phyloP scores from a whole-genome alignment of 2,329 filamentous ascomycete species.

The Drechslerella dactyloides region DNA sequence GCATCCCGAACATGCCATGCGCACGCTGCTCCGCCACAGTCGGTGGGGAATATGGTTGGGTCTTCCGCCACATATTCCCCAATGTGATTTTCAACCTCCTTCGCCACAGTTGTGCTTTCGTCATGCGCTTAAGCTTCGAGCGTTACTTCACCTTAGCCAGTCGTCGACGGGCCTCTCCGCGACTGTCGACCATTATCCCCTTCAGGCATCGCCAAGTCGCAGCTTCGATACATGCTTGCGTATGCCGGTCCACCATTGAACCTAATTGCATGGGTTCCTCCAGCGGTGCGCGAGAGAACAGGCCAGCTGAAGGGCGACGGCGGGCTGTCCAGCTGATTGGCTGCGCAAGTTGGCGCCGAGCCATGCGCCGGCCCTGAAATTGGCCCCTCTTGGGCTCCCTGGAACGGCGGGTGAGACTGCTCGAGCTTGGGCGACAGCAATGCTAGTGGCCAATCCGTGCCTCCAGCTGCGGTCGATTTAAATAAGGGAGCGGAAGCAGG shows the following conservation, averaged over 20 bases:
- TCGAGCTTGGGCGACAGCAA: slow-evolving; percentile 2
- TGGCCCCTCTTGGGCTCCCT: slow-evolving; percentile 16
- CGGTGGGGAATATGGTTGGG: not conserved
- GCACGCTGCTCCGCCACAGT: not conserved
- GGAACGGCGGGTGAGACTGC: slow-evolving; percentile 8
- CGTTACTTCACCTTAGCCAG: no score
- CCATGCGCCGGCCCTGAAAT: slow-evolving; percentile 49
- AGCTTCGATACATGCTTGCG: not conserved
- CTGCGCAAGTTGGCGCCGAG: slow-evolving; percentile 50
- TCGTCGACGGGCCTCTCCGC: no score
- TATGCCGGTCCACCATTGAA: not conserved
- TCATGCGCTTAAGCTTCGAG: not conserved
- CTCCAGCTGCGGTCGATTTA: not conserved
- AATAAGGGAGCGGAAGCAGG: not conserved
- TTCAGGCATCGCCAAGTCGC: no score
- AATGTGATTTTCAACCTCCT: not conserved
- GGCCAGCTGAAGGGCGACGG: slow-evolving; percentile 27
- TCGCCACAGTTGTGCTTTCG: no score
- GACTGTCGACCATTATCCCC: no score
- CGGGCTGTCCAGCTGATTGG: slow-evolving; percentile 47
- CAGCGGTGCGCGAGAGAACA: not conserved
- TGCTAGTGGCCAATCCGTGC: not conserved
- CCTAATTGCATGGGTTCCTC: not conserved
- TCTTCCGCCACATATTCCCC: no score
- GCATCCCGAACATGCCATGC: not conserved